Conservation (phyloP, 2,329 filamentous ascomycete genomes). For the Hansfordia pulvinata region DNA sequence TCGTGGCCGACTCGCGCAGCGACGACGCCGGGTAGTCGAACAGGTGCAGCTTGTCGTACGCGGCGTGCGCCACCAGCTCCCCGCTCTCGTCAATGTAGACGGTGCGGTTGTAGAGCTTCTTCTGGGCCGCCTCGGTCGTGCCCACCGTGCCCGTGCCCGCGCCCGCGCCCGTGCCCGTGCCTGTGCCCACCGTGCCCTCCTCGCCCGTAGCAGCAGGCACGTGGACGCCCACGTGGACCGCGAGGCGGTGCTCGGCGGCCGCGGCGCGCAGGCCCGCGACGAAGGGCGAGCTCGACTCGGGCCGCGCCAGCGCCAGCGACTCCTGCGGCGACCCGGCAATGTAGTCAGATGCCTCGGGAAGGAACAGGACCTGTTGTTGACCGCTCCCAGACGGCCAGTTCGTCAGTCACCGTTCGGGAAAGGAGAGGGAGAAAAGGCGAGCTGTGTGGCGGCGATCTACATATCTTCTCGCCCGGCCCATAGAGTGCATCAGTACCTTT, state of each 20-base stretch:
- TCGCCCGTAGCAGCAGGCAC: constrained; percentile 54
- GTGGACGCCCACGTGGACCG: constrained; percentile 81
- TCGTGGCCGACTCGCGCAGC: constrained; percentile 39
- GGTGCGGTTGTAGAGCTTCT: constrained; percentile 35
- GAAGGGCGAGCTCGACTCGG: constrained; percentile 55
- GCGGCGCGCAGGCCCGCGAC: constrained; percentile 60
- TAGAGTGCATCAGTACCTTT: too few species aligned
- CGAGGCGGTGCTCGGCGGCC: constrained; percentile 48
- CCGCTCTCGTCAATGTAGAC: constrained; percentile 35
- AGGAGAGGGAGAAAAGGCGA: constrained; percentile 1
- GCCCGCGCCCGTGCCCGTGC: too few species aligned
- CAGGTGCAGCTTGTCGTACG: constrained; percentile 82
- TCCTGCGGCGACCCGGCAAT: constrained; percentile 57
- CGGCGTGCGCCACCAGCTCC: constrained; percentile 21
- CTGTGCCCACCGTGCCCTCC: too few species aligned
- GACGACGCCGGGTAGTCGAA: constrained; percentile 51
- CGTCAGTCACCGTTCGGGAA: constrained; percentile 7
- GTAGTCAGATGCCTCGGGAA: constrained; percentile 87
- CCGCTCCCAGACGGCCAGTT: too few species aligned
- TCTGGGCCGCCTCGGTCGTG: too few species aligned
- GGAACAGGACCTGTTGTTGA: constrained; percentile 57
- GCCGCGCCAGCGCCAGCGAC: constrained; percentile 55
- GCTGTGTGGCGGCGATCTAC: too few species aligned
- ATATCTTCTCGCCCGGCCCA: too few species aligned
- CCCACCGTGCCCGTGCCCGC: too few species aligned